Evolutionary conservation across 2,329 filamentous ascomycete species (phyloP).

Genomic region (Aspergillus sp.): DNA sequence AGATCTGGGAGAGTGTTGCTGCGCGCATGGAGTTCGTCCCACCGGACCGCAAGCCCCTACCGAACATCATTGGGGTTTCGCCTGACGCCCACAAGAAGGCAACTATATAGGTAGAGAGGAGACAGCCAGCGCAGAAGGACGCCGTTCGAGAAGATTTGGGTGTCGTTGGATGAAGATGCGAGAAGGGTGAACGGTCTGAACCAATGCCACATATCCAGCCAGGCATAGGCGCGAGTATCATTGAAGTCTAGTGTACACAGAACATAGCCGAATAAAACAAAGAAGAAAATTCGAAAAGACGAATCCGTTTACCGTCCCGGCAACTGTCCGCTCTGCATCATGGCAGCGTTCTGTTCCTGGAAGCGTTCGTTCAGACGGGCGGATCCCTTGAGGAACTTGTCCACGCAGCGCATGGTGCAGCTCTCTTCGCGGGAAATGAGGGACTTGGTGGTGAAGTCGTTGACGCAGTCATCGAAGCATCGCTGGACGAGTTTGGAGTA

Average conservation of each 20-base stretch:
- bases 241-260: constrained; percentile 28
- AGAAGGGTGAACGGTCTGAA: background rate
- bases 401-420: constrained; percentile 92
- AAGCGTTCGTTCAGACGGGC: constrained; percentile 92
- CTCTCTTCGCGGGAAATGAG: constrained; percentile 84
- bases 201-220: constrained; percentile 5
- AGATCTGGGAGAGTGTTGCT: constrained; percentile 2
- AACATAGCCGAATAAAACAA: constrained; percentile 16
- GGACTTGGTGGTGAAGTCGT: constrained; percentile 97
- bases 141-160: background rate
- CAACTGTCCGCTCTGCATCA: constrained; percentile 64
- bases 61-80: constrained; percentile 5
- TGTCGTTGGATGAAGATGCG: background rate
- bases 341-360: constrained; percentile 72
- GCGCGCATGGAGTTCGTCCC: constrained; percentile 9
- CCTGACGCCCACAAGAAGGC: background rate
- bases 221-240: constrained; percentile 24
- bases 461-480: constrained; percentile 97
- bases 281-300: constrained; percentile 13
- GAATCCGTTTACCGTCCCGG: constrained; percentile 45
- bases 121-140: background rate
- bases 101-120: background rate
- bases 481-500: constrained; percentile 63
- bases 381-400: constrained; percentile 92
- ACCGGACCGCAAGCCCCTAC: constrained; percentile 5